phyloP scores from a whole-genome alignment of 257 asterid species.

The Solanum okadae region DNA sequence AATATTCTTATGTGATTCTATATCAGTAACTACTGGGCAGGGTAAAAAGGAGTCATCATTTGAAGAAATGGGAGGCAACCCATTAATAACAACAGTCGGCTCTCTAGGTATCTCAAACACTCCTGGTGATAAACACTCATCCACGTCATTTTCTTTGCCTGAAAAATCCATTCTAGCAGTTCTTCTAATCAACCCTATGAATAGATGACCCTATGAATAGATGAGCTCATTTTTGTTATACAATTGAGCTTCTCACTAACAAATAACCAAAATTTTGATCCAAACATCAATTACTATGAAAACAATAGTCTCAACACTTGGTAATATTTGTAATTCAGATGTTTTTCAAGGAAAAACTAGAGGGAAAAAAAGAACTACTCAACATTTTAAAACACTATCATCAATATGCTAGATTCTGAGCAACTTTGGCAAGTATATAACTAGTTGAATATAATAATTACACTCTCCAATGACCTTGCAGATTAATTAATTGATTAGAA shows the following conservation, averaged over 20 bases:
- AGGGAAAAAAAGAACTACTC: too few species aligned
- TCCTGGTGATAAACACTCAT: slow-evolving; percentile 1
- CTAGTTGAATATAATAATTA: too few species aligned
- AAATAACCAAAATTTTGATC: background rate
- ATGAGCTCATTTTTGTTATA: background rate
- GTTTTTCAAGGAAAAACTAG: too few species aligned
- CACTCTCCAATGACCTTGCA: too few species aligned
- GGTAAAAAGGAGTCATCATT: slow-evolving; percentile 5
- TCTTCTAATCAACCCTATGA: background rate
- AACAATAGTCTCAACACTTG: background rate
- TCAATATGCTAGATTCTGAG: too few species aligned
- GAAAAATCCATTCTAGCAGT: slow-evolving; percentile 21
- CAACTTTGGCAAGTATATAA: too few species aligned
- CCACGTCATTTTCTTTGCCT: slow-evolving; percentile 5
- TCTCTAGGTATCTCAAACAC: slow-evolving; percentile 36
- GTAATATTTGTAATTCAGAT: too few species aligned
- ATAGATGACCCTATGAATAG: background rate
- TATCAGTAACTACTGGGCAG: slow-evolving; percentile 6
- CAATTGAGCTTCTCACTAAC: background rate
- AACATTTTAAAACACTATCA: too few species aligned
- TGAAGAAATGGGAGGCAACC: slow-evolving; percentile 39
- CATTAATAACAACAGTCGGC: slow-evolving; percentile 21
- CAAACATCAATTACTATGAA: background rate
- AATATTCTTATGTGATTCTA: background rate
- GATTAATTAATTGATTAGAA: background rate